phyloP scores from a whole-genome alignment of 2,329 filamentous ascomycete genomes.

The Talaromyces atroroseus region DNA sequence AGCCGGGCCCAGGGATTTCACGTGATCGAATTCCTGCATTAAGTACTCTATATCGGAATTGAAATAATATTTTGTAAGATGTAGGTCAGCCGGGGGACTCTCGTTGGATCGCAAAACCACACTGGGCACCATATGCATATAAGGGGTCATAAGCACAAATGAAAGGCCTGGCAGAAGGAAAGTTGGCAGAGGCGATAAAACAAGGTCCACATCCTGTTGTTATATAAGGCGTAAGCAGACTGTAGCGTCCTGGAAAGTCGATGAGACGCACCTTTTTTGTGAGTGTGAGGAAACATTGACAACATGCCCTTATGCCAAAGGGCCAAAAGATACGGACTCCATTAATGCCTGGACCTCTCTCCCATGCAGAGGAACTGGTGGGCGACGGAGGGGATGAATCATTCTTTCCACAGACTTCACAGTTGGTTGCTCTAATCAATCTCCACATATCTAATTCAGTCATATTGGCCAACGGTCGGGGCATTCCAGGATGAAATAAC shows the following conservation, averaged over 20 bases:
- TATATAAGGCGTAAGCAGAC: slow-evolving; percentile 13
- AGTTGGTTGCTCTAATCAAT: slow-evolving; percentile 57
- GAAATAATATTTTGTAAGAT: slow-evolving; percentile 63
- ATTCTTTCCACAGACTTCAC: slow-evolving; percentile 61
- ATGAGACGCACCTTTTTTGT: slow-evolving; percentile 58
- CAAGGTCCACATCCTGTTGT: slow-evolving; percentile 65
- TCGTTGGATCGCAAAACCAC: slow-evolving; percentile 49
- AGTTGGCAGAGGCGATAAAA: slow-evolving; percentile 58
- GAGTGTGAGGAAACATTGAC: slow-evolving; percentile 55
- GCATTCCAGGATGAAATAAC: slow-evolving; percentile 60
- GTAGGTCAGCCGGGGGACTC: slow-evolving; percentile 39
- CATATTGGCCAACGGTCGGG: slow-evolving; percentile 59
- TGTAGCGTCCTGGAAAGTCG: slow-evolving; percentile 1
- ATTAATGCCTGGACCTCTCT: slow-evolving; percentile 56
- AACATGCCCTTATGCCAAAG: slow-evolving; percentile 63
- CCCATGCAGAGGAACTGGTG: slow-evolving; percentile 44
- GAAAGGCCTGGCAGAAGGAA: slow-evolving; percentile 63
- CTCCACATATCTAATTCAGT: slow-evolving; percentile 74
- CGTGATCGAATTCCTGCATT: slow-evolving; percentile 57
- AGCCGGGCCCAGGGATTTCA: slow-evolving; percentile 60
- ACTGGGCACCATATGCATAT: slow-evolving; percentile 56
- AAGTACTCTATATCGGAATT: slow-evolving; percentile 58
- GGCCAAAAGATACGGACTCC: slow-evolving; percentile 64
- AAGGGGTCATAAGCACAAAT: slow-evolving; percentile 59
- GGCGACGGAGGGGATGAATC: slow-evolving; percentile 14